Evolutionary conservation across 768 basidiomycete genomes (phyloP).

Genomic region (Phallus indusiatus): DNA sequence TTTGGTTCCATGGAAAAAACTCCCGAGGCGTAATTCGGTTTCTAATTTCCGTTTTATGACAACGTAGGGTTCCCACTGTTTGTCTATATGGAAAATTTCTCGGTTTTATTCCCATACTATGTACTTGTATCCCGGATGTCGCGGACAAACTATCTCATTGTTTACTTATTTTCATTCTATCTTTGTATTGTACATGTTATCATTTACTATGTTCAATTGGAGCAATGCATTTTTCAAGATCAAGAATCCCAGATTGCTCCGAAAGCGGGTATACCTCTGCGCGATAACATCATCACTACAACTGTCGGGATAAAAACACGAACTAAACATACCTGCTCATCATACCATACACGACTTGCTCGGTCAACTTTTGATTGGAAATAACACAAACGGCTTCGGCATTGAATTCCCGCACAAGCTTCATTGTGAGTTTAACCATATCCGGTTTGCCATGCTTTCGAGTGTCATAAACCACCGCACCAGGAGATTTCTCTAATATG

Average conservation of each 20-base stretch:
- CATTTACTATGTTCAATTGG: background rate
- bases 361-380: slow-evolving; percentile 48
- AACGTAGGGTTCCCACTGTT: background rate
- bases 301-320: background rate
- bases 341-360: slow-evolving; percentile 51
- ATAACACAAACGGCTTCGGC: slow-evolving; percentile 48
- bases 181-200: background rate
- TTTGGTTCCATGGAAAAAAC: background rate
- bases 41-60: background rate
- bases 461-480: slow-evolving; percentile 46
- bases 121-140: background rate
- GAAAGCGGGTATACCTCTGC: slow-evolving; percentile 50
- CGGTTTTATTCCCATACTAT: background rate
- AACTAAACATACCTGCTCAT: slow-evolving; percentile 11
- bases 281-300: slow-evolving; percentile 19
- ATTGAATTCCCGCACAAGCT: slow-evolving; percentile 27
- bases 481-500: slow-evolving; percentile 44
- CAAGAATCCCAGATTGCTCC: slow-evolving; percentile 55
- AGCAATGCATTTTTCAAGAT: background rate
- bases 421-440: slow-evolving; percentile 32
- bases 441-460: slow-evolving; percentile 34
- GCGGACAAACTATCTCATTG: background rate
- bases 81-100: background rate
- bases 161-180: background rate
- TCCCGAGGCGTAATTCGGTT: background rate